These are phyloP conservation scores for Cornus controversa DNA, from an alignment of 148 eudicot genomes.

Conservation along the genomic window DNA sequence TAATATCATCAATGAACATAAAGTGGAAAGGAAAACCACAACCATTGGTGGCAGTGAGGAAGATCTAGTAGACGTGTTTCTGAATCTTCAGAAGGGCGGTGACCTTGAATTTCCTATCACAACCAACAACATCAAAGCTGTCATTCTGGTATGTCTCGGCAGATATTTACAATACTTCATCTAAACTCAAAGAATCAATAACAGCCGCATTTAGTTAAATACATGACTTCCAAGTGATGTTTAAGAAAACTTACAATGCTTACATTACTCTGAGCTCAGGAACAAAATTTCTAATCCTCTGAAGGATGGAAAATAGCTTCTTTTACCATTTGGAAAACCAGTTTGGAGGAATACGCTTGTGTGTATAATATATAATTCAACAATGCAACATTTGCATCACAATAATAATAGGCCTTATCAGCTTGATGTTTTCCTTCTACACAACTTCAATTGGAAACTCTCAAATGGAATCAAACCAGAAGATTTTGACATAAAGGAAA, in stretches of 20 bases:
- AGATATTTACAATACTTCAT: neutral
- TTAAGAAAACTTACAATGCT: neutral
- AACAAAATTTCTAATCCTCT: neutral
- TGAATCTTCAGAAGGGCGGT: neutral
- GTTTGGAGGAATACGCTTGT: neutral
- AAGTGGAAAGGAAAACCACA: neutral
- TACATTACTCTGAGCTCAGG: neutral
- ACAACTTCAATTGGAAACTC: conserved; percentile 24
- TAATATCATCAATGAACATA: neutral
- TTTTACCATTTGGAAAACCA: neutral
- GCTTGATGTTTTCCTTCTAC: no score
- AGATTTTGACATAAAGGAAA: conserved; percentile 21
- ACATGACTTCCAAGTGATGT: neutral
- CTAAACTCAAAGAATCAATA: neutral
- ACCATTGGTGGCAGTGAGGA: neutral
- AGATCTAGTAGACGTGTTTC: neutral
- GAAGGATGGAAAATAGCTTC: neutral
- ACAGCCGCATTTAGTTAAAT: neutral
- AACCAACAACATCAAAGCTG: neutral
- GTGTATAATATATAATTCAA: neutral
- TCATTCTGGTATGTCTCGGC: neutral
- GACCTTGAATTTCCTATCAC: neutral
- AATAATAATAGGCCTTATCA: neutral
- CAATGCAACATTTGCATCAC: neutral
- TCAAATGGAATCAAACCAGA: conserved; percentile 14